phyloP scores from a whole-genome alignment of 495 filamentous ascomycete species.

The Cercophora scortea region DNA sequence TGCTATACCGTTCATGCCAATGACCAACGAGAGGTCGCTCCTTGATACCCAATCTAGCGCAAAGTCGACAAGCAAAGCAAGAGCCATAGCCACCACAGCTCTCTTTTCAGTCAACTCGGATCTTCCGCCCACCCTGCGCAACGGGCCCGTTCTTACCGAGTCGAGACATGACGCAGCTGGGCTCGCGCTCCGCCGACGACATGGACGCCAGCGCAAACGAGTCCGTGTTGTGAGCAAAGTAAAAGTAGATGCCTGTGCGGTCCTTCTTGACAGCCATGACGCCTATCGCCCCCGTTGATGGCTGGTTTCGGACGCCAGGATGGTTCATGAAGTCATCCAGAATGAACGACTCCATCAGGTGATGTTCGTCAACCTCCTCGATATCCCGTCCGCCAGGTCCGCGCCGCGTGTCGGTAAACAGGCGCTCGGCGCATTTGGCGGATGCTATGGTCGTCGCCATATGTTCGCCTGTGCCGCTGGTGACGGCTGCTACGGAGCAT shows the following conservation, averaged over 20 bases:
- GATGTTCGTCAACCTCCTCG: constrained; percentile 60
- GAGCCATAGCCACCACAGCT: background rate
- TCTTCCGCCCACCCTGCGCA: constrained; percentile 43
- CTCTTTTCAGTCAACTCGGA: constrained; percentile 22
- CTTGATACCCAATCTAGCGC: background rate
- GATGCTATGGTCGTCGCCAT: constrained; percentile 90
- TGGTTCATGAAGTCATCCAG: constrained; percentile 75
- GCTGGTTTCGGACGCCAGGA: constrained; percentile 63
- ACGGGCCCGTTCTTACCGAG: constrained; percentile 28
- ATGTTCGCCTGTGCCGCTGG: constrained; percentile 92
- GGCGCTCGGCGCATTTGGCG: constrained; percentile 62
- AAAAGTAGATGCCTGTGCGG: constrained; percentile 59
- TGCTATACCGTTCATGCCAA: no score
- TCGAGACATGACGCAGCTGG: constrained; percentile 80
- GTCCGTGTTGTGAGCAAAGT: constrained; percentile 89
- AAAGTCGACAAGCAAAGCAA: background rate
- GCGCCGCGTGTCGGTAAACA: constrained; percentile 60
- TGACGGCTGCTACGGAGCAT: constrained; percentile 66
- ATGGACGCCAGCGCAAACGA: constrained; percentile 88
- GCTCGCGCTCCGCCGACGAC: constrained; percentile 61
- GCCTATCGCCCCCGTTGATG: constrained; percentile 70
- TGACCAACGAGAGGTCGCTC: no score
- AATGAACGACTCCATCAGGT: constrained; percentile 64
- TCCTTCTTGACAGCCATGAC: constrained; percentile 78
- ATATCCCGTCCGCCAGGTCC: constrained; percentile 48